A percentile compares a stretch with the other conserved stretches of the same genome.
phyloP scores from a whole-genome alignment of 768 basidiomycete genomes.

The Coprinopsis marcescibilis region DNA sequence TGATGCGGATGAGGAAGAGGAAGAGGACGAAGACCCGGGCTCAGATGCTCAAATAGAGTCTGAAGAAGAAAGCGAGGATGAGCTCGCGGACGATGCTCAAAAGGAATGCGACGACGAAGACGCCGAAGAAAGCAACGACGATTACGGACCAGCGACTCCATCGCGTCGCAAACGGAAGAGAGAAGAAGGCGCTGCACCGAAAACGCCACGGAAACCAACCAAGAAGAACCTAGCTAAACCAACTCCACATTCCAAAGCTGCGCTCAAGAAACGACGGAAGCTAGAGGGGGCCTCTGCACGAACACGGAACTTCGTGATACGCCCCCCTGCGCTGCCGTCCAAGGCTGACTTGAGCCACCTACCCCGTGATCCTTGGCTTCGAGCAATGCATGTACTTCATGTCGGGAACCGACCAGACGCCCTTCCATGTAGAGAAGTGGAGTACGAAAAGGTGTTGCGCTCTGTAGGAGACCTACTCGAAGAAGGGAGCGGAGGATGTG shows the following conservation, averaged over 20 bases:
- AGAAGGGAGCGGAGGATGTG: slow-evolving; percentile 90
- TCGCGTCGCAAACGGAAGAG: slow-evolving; percentile 47
- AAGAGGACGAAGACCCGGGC: slow-evolving; percentile 19
- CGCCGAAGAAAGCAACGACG: slow-evolving; percentile 20
- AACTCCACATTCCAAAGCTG: slow-evolving; percentile 74
- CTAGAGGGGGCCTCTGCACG: slow-evolving; percentile 20
- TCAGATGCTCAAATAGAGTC: slow-evolving; percentile 22
- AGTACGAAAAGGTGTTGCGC: slow-evolving; percentile 70
- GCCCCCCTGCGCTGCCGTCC: slow-evolving; percentile 27
- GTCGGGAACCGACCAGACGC: slow-evolving; percentile 89
- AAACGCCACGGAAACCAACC: slow-evolving; percentile 21
- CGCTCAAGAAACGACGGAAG: slow-evolving; percentile 41
- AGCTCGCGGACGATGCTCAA: slow-evolving; percentile 14
- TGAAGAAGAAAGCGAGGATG: slow-evolving; percentile 21
- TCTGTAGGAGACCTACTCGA: slow-evolving; percentile 83
- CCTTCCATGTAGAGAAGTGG: slow-evolving; percentile 83
- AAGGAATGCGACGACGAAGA: slow-evolving; percentile 25
- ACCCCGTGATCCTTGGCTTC: slow-evolving; percentile 73
- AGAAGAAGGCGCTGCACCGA: slow-evolving; percentile 7
- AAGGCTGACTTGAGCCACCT: slow-evolving; percentile 43
- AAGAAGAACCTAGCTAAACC: slow-evolving; percentile 51
- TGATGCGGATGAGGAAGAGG: slow-evolving; percentile 20
- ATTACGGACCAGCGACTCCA: slow-evolving; percentile 42
- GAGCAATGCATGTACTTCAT: slow-evolving; percentile 87
- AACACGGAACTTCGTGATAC: slow-evolving; percentile 24